phyloP scores from a whole-genome alignment of 352 stramenopile genomes.

The Aphanomyces euteiches region DNA sequence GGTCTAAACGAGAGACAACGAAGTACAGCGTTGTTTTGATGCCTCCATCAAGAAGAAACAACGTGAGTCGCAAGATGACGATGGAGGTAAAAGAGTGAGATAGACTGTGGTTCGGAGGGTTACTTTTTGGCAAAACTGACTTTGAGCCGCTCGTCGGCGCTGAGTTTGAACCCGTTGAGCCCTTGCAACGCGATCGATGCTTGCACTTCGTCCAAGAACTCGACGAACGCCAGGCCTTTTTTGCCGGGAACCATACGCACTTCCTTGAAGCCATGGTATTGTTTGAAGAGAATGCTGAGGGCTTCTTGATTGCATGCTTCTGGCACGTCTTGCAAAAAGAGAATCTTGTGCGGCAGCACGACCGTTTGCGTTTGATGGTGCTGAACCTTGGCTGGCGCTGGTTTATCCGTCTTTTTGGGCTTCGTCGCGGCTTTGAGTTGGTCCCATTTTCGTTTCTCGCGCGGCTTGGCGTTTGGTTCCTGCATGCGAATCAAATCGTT shows the following conservation, averaged over 20 bases:
- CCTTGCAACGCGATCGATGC: conserved; percentile 75
- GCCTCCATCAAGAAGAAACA: no score
- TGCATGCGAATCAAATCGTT: conserved; percentile 66
- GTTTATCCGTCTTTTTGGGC: conserved; percentile 28
- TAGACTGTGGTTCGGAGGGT: neutral
- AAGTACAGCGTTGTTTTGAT: no score
- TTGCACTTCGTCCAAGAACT: conserved; percentile 90
- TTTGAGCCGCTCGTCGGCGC: conserved; percentile 71
- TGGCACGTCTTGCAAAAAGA: conserved; percentile 92
- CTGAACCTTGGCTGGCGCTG: conserved; percentile 32
- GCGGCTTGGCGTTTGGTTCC: conserved; percentile 66
- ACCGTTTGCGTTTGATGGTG: conserved; percentile 44
- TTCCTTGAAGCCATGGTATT: conserved; percentile 96
- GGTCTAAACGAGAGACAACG: no score
- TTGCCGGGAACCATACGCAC: conserved; percentile 93
- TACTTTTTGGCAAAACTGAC: conserved; percentile 86
- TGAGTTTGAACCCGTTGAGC: conserved; percentile 82
- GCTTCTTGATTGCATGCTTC: conserved; percentile 95
- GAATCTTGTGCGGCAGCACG: conserved; percentile 83
- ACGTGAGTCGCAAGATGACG: no score
- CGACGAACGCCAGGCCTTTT: conserved; percentile 93
- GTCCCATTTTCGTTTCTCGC: conserved; percentile 79
- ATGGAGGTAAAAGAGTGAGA: no score
- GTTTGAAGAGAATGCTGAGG: conserved; percentile 95
- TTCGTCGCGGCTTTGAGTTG: conserved; percentile 39